phyloP scores from a whole-genome alignment of 75 land plant genomes.

The Sequoiadendron giganteum region DNA sequence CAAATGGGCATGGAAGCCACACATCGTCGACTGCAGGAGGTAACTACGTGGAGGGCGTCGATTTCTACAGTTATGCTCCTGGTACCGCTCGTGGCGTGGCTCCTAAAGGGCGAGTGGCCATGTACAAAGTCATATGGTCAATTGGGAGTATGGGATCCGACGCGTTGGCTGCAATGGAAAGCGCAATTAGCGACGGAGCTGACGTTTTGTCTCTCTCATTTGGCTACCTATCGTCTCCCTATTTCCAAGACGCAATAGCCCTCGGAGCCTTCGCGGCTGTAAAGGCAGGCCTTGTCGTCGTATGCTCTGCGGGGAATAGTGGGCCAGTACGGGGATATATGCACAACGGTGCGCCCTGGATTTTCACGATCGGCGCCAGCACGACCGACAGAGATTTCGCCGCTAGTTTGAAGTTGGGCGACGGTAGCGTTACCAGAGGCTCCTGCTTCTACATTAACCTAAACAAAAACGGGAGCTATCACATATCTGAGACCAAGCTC shows the following conservation, averaged over 20 bases:
- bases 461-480: neutral
- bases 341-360: conserved; percentile 39
- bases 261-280: conserved; percentile 29
- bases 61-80: conserved; percentile 13
- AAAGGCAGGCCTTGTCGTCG: conserved; percentile 20
- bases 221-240: conserved; percentile 20
- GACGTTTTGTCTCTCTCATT: conserved; percentile 36
- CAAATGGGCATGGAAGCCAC: conserved; percentile 27
- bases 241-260: conserved; percentile 16
- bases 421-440: neutral
- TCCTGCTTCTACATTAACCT: neutral
- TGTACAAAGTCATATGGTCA: conserved; percentile 35
- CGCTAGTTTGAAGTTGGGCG: neutral
- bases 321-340: conserved; percentile 15
- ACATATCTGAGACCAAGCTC: neutral
- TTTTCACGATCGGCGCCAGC: conserved; percentile 34
- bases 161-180: conserved; percentile 35
- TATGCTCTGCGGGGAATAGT: conserved; percentile 30
- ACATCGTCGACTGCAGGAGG: conserved; percentile 28
- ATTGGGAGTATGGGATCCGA: conserved; percentile 19
- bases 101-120: conserved; percentile 17
- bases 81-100: conserved; percentile 29
- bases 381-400: conserved; percentile 33
- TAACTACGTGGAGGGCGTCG: conserved; percentile 2
- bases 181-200: conserved; percentile 32